Conservation (phyloP, 345 rosid species). For the Sisymbrium irio region DNA sequence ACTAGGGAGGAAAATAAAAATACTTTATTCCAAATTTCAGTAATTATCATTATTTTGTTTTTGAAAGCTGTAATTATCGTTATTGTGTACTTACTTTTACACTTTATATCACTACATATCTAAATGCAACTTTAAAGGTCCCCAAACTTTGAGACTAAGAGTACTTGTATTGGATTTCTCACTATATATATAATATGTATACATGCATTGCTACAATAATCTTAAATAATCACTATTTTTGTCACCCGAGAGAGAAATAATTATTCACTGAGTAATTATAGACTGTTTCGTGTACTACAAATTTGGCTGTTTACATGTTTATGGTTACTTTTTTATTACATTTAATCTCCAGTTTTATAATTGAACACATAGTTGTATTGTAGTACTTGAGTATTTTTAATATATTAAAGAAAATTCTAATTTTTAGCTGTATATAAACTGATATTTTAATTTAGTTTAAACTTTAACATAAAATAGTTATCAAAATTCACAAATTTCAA, state of each 20-base stretch:
- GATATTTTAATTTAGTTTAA: neutral
- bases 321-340: neutral
- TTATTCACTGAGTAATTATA: neutral
- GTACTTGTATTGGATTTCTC: too few relatives aligned
- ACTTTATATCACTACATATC: neutral
- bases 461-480: neutral
- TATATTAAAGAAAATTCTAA: neutral
- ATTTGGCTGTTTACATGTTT: neutral
- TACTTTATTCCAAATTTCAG: neutral
- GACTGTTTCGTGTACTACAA: neutral
- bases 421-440: neutral
- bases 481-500: neutral
- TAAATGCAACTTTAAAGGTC: neutral
- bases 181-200: too few relatives aligned
- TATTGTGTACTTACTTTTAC: neutral
- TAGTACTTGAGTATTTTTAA: neutral
- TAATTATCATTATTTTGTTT: neutral
- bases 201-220: neutral
- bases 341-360: neutral
- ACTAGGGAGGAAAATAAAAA: neutral
- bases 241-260: neutral
- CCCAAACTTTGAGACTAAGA: neutral
- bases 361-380: neutral
- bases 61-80: neutral
- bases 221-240: neutral